Evolutionary conservation across 2,329 filamentous ascomycete genomes (phyloP), one percentile per base, ranked within the genome.

Genomic region (Canariomyces notabilis): DNA sequence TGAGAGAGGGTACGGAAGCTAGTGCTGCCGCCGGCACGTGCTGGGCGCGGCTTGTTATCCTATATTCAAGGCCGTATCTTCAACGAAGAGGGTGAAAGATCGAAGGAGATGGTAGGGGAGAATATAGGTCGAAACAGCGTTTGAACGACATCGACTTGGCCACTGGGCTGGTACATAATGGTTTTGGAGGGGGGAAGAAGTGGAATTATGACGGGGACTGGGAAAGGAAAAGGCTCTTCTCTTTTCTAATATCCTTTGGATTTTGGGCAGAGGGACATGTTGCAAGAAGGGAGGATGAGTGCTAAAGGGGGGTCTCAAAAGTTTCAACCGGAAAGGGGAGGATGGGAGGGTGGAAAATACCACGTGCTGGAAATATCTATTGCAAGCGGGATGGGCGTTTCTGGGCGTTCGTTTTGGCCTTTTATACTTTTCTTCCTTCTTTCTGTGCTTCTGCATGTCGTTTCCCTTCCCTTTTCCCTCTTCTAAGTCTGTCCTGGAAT

Each of bases 381-480:
- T 33, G 35, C 35, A 33, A 39, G 31, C 36, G 36, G 15, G 37
- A 41, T n/a, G 37, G 42, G 39, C 37, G 33, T 42, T 46, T 21
- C n/a, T 14, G 19, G 31, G 38, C 31, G 21, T 41, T n/a, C 36
- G n/a, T n/a, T n/a, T n/a, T n/a, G n/a, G 26, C 26, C 9, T 29
- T 29, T 29, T 12, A 26, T 44, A 18, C 41, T 43, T 5, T 33
- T 40, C 19, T 26, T 26, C 26, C 37, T 22, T 18, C 34, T 29
- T 31, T 29, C 38, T 19, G 11, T 38, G 18, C 40, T 29, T 46
- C 40, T 29, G 39, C 29, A 46, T 22, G 4, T 4, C 4, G 21
- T 41, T 16, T 42, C 23, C n/a, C 37, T 34, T 22, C 14, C 20
- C 18, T 21, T 37, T 16, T 2, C 16, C 15, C 19, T 16, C 12